Percentiles rank a stretch among this genome's conserved stretches.
phyloP scores from a whole-genome alignment of 2,329 filamentous ascomycete species.

The Cercospora sojina region DNA sequence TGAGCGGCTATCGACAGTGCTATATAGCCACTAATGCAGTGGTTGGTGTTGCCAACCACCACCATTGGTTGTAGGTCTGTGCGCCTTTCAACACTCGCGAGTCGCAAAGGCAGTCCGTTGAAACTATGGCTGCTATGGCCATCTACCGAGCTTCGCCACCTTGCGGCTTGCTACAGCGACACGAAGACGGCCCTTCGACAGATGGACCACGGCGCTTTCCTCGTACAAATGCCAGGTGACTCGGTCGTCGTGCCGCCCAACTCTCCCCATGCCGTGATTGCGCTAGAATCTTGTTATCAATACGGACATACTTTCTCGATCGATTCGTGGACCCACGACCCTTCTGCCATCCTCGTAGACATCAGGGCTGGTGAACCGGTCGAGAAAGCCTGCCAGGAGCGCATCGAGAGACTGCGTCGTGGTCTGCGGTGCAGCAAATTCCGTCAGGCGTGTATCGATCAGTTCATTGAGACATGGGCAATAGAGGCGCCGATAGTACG shows the following conservation, averaged over 20 bases:
- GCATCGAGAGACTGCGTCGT: background rate
- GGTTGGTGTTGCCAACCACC: too few relatives aligned
- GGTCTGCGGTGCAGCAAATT: background rate
- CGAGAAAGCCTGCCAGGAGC: background rate
- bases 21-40: too few relatives aligned
- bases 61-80: too few relatives aligned
- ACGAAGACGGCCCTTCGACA: slow-evolving; percentile 8
- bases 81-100: too few relatives aligned
- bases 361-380: background rate
- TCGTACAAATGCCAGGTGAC: slow-evolving; percentile 7
- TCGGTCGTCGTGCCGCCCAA: slow-evolving; percentile 3
- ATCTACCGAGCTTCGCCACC: slow-evolving; percentile 15
- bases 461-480: slow-evolving; percentile 8
- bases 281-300: slow-evolving; percentile 3
- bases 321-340: background rate
- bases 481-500: background rate
- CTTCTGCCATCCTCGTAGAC: background rate
- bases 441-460: background rate
- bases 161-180: slow-evolving; percentile 1
- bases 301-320: slow-evolving; percentile 1
- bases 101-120: background rate
- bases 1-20: too few relatives aligned
- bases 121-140: slow-evolving; percentile 19
- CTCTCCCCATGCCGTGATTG: slow-evolving; percentile 2
- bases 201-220: slow-evolving; percentile 4